A percentile compares a stretch with the other conserved stretches of the same genome.
phyloP scores from a whole-genome alignment of 2,329 filamentous ascomycete genomes.

The Fusarium abutilonis region DNA sequence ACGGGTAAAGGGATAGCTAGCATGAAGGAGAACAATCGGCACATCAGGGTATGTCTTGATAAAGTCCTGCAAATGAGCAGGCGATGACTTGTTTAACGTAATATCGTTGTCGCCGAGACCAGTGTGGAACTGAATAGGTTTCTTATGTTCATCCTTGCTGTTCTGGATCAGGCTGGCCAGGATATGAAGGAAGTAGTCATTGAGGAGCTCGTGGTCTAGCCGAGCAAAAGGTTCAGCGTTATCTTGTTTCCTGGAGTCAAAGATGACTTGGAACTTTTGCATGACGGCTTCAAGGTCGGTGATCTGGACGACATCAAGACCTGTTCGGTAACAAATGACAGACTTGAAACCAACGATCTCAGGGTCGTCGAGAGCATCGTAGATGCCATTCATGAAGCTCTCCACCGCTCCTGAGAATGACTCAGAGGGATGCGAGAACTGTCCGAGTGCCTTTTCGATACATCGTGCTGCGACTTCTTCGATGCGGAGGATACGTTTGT shows the following conservation, averaged over 20 bases:
- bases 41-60: conserved; percentile 75
- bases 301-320: conserved; percentile 66
- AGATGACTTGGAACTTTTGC: conserved; percentile 53
- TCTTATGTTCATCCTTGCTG: conserved; percentile 59
- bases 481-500: conserved; percentile 80
- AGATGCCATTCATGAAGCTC: conserved; percentile 58
- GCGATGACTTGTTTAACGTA: conserved; percentile 73
- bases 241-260: conserved; percentile 31
- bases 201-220: conserved; percentile 71
- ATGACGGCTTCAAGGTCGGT: conserved; percentile 56
- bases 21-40: conserved; percentile 81
- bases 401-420: conserved; percentile 50
- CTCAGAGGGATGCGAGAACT: conserved; percentile 42
- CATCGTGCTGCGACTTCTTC: conserved; percentile 75
- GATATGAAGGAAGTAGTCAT: conserved; percentile 74
- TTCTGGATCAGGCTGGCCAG: conserved; percentile 68
- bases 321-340: conserved; percentile 82
- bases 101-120: conserved; percentile 85
- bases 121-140: conserved; percentile 86
- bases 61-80: conserved; percentile 77
- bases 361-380: conserved; percentile 67
- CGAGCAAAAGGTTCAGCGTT: conserved; percentile 55
- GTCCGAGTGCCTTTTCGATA: conserved; percentile 58
- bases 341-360: conserved; percentile 84
- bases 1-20: conserved; percentile 81